Evolutionary conservation across 225 moss, liverwort and hornwort genomes (phyloP).

Genomic region (Anthoceros angustus): DNA sequence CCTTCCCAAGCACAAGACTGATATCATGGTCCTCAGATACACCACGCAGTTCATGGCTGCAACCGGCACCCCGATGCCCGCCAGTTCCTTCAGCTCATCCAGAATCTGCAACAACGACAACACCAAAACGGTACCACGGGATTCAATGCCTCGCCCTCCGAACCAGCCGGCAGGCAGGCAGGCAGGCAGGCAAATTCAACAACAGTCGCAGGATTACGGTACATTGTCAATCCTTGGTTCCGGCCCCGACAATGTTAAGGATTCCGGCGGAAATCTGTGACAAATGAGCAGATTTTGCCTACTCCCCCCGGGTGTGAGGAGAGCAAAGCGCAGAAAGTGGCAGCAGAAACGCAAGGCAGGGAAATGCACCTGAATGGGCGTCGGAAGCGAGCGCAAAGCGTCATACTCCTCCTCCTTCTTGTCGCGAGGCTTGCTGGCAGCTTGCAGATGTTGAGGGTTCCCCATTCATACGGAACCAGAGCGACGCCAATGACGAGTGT

Average conservation of each 20-base stretch:
- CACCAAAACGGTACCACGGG: background rate
- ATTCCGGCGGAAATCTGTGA: too few relatives aligned
- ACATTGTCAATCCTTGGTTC: too few relatives aligned
- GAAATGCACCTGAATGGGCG: background rate
- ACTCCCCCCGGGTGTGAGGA: background rate
- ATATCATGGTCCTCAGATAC: conserved; percentile 73
- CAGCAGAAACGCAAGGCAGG: background rate
- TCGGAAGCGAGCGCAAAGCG: background rate
- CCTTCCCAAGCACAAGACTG: conserved; percentile 67
- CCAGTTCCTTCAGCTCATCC: conserved; percentile 55
- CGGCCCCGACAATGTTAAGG: too few relatives aligned
- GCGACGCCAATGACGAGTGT: background rate
- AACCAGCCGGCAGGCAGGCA: too few relatives aligned
- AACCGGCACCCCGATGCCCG: conserved; percentile 61
- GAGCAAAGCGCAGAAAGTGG: background rate
- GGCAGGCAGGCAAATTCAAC: too few relatives aligned
- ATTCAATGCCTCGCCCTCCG: background rate
- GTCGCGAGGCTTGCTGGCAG: background rate
- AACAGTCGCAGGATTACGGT: too few relatives aligned
- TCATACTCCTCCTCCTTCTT: background rate
- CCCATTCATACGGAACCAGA: conserved; percentile 2
- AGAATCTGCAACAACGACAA: conserved; percentile 32
- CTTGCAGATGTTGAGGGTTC: conserved; percentile 1
- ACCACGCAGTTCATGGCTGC: conserved; percentile 48
- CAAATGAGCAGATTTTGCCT: too few relatives aligned